Evolutionary conservation across 2,329 filamentous ascomycete genomes (phyloP), one percentile per base, ranked within the genome.

Genomic region (Torrubiella hemipterigena): DNA sequence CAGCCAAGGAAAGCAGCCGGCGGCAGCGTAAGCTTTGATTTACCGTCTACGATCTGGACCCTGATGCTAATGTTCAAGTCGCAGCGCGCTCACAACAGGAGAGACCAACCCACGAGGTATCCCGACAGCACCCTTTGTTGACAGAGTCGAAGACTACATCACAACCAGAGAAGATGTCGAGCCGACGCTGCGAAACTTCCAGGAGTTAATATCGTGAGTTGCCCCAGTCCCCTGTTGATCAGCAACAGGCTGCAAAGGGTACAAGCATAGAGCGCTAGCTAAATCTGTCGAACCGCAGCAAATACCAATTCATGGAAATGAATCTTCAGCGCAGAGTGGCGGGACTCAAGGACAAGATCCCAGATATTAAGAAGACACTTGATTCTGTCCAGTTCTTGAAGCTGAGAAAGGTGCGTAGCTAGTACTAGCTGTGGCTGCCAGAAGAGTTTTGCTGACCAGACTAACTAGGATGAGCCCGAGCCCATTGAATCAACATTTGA

Each of bases 241-340:
- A 12, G n/a, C 23, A n/a, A 7, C 6, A 13, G 7, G 23, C 7
- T 7, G 23, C 23, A 14, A 13, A n/a, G n/a, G n/a, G n/a, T n/a
- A n/a, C 23, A 23, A 5, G 24, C n/a, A 26, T 26, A 6, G 7
- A 8, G n/a, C 7, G 7, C 24, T 13, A 7, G 17, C 10, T 8
- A 17, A 33, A 30, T 21, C 41, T 40, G 24, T 45, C 39, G 27
- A 14, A 16, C 9, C 51, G 54, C 52, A 93, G 86, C 46, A 98
- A 98, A 69, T 98, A 98, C 64, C 91, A 96, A 57, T 98, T 96
- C 62, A 98, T 98, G 91, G 86, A 96, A 61, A 67, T 81, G 52
- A 96, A 94, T 57, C 82, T 91, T 36, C 81, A 93, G 55, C 73
- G 85, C 40, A 74, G 91, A 29, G 79, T 82, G 32, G 67, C 70